A percentile compares a stretch with the other conserved stretches of the same genome.
Evolutionary conservation across 2,329 filamentous ascomycete species (phyloP).

Genomic region (Shiraia sp.): DNA sequence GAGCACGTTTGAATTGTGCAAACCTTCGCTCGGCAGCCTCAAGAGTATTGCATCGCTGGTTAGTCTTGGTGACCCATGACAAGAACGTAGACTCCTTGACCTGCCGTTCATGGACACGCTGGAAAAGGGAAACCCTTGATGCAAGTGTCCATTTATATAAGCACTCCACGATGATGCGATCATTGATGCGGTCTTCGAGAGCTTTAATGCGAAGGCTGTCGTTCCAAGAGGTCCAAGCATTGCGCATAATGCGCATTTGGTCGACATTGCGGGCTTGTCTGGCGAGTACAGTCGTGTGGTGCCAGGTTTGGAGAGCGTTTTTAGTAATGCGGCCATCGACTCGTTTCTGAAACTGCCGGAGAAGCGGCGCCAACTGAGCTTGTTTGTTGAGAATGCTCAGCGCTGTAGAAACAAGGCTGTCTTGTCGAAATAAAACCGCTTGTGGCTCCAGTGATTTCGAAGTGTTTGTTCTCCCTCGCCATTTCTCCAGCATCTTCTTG

Average conservation of each 20-base stretch:
- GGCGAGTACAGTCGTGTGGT: constrained; percentile 45
- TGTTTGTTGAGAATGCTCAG: constrained; percentile 41
- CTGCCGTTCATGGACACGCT: constrained; percentile 40
- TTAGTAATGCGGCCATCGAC: constrained; percentile 52
- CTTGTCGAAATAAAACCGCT: constrained; percentile 40
- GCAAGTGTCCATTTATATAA: constrained; percentile 66
- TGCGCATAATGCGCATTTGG: constrained; percentile 57
- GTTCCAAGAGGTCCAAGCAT: constrained; percentile 66
- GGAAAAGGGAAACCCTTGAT: constrained; percentile 47
- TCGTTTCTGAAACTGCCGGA: constrained; percentile 50
- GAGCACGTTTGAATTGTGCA: constrained; percentile 33
- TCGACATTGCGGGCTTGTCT: constrained; percentile 56
- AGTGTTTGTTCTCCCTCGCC: constrained; percentile 21
- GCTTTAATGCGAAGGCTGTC: constrained; percentile 60
- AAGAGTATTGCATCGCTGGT: constrained; percentile 30
- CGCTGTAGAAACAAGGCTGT: constrained; percentile 22
- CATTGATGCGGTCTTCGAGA: constrained; percentile 57
- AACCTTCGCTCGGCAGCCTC: constrained; percentile 37
- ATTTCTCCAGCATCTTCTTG: constrained; percentile 27
- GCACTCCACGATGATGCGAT: constrained; percentile 58
- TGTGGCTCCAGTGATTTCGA: constrained; percentile 37
- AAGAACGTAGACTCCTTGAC: constrained; percentile 32
- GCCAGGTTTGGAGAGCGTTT: constrained; percentile 56
- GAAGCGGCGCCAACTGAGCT: constrained; percentile 47
- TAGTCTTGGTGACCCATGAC: constrained; percentile 34